Conservation (phyloP, 345 rosid species). For the Aethionema arabicum region DNA sequence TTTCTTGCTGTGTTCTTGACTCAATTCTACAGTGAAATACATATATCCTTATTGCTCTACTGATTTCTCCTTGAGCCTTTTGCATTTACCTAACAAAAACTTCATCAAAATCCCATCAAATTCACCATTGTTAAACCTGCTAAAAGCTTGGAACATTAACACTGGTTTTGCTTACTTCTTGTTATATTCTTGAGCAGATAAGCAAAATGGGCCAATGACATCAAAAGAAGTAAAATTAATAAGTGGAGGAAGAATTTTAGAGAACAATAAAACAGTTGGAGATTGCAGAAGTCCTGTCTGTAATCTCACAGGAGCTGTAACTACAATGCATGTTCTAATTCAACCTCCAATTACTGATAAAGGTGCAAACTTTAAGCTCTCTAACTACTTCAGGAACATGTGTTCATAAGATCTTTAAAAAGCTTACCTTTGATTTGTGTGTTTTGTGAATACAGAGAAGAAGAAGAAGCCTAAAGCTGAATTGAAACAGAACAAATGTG, state of each 20-base stretch:
- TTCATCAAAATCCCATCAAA: no score
- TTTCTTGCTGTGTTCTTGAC: no score
- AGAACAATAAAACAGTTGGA: slow-evolving; percentile 76
- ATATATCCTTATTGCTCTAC: neutral
- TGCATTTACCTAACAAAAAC: neutral
- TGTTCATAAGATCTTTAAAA: no score
- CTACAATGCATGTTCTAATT: slow-evolving; percentile 92
- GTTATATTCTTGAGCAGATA: slow-evolving; percentile 47
- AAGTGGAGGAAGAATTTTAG: slow-evolving; percentile 81
- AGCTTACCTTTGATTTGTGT: neutral
- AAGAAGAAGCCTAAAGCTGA: slow-evolving; percentile 52
- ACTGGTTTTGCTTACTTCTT: slow-evolving; percentile 1
- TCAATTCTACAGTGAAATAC: neutral
- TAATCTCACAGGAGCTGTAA: slow-evolving; percentile 75
- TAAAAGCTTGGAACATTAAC: no score
- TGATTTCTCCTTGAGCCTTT: slow-evolving; percentile 7
- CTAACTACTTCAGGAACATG: neutral
- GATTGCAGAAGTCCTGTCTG: slow-evolving; percentile 80
- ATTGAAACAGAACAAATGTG: slow-evolving; percentile 61
- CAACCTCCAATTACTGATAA: slow-evolving; percentile 66
- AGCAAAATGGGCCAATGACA: slow-evolving; percentile 83
- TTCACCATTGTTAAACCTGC: no score
- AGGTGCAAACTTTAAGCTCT: slow-evolving; percentile 44
- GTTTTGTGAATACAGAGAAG: slow-evolving; percentile 46
- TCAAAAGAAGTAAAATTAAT: slow-evolving; percentile 84